Conservation (phyloP, 2,329 filamentous ascomycete genomes). For the Thelonectria discophora region DNA sequence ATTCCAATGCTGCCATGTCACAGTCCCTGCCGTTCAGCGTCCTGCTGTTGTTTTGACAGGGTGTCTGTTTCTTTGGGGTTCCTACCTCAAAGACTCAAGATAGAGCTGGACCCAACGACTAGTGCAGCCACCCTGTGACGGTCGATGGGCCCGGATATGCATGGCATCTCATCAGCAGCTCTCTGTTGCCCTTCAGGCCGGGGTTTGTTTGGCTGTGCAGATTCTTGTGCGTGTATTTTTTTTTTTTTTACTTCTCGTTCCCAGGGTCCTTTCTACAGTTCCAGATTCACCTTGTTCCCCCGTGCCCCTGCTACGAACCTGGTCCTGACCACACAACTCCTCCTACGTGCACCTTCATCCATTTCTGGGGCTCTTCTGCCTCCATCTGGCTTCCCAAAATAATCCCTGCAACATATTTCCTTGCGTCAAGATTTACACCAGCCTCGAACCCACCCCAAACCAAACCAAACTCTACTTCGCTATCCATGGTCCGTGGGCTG, state of each 20-base stretch:
- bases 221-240: slow-evolving; percentile 20
- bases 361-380: slow-evolving; percentile 24
- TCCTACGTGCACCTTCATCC: slow-evolving; percentile 22
- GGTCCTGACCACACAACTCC: slow-evolving; percentile 23
- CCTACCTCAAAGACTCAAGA: slow-evolving; percentile 20
- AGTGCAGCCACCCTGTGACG: slow-evolving; percentile 45
- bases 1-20: slow-evolving; percentile 34
- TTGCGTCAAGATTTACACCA: slow-evolving; percentile 24
- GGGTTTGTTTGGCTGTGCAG: slow-evolving; percentile 27
- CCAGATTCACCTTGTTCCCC: slow-evolving; percentile 32
- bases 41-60: slow-evolving; percentile 3
- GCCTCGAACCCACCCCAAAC: slow-evolving; percentile 5
- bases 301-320: slow-evolving; percentile 23
- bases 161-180: slow-evolving; percentile 44
- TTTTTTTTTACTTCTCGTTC: slow-evolving; percentile 11
- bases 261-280: slow-evolving; percentile 18
- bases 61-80: slow-evolving; percentile 26
- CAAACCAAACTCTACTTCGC: slow-evolving; percentile 22
- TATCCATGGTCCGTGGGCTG: slow-evolving; percentile 25
- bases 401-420: slow-evolving; percentile 23
- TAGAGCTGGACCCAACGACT: slow-evolving; percentile 38
- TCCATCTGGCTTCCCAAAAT: slow-evolving; percentile 25
- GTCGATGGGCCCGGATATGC: slow-evolving; percentile 44
- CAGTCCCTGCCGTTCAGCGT: slow-evolving; percentile 8
- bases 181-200: slow-evolving; percentile 20